Evolutionary conservation across 768 basidiomycete species (phyloP).

Genomic region (Boletus vinaceobasis): DNA sequence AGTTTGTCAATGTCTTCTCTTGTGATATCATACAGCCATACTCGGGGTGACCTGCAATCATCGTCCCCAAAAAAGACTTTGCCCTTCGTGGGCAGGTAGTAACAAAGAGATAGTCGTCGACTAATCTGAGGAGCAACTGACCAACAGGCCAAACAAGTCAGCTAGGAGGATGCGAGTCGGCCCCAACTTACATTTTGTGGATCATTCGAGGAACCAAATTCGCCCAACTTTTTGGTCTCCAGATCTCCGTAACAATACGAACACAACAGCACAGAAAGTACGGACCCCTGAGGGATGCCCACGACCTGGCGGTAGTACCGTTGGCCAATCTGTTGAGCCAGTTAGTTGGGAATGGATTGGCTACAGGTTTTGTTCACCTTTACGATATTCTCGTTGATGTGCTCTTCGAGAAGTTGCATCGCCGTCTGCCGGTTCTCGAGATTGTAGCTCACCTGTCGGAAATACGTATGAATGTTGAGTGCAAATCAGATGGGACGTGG

Average conservation of each 20-base stretch:
- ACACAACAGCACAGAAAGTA: constrained; percentile 92
- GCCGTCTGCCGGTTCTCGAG: constrained; percentile 52
- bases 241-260: constrained; percentile 94
- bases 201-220: constrained; percentile 50
- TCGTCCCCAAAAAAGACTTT: constrained; percentile 62
- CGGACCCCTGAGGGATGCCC: constrained; percentile 96
- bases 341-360: not conserved
- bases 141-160: not conserved
- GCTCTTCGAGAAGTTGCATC: constrained; percentile 76
- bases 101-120: constrained; percentile 95
- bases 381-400: constrained; percentile 90
- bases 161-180: not conserved
- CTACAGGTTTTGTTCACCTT: constrained; percentile 47
- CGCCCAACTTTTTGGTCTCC: constrained; percentile 50
- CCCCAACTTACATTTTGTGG: constrained; percentile 54
- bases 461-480: not conserved
- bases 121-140: constrained; percentile 75
- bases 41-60: constrained; percentile 85
- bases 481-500: not conserved
- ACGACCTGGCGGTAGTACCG: constrained; percentile 83
- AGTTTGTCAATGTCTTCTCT: constrained; percentile 89
- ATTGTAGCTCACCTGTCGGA: constrained; percentile 49
- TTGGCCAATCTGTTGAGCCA: constrained; percentile 60
- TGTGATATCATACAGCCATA: constrained; percentile 90
- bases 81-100: constrained; percentile 66